Conservation (phyloP, 2,329 filamentous ascomycete genomes). For the Neofusicoccum cordaticola region DNA sequence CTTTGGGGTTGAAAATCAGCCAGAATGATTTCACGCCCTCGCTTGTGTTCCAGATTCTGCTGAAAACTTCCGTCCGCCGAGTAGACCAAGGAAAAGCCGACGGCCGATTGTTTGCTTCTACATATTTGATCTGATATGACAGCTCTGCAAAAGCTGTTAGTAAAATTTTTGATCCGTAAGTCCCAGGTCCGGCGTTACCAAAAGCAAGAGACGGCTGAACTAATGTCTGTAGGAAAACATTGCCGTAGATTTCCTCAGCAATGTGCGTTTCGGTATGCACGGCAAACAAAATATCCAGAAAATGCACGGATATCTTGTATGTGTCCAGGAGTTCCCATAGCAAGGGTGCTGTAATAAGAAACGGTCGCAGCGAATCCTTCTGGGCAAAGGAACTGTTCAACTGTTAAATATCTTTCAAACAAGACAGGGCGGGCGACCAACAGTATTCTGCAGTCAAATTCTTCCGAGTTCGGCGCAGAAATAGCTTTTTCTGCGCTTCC, state of each 20-base stretch:
- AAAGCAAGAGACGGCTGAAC: background rate
- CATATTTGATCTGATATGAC: constrained; percentile 11
- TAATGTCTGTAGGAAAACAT: background rate
- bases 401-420: background rate
- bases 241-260: constrained; percentile 11
- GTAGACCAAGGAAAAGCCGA: background rate
- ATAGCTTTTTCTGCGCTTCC: background rate
- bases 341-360: constrained; percentile 4
- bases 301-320: background rate
- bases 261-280: constrained; percentile 7
- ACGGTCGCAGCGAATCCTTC: background rate
- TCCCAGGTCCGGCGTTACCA: background rate
- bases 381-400: background rate
- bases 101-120: background rate
- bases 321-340: background rate
- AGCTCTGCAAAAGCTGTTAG: background rate
- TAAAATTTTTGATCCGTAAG: background rate
- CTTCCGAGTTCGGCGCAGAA: background rate
- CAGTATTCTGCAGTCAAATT: background rate
- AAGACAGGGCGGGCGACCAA: background rate
- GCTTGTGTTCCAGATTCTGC: background rate
- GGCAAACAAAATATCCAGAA: constrained; percentile 6
- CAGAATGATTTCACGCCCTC: background rate
- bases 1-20: constrained; percentile 8
- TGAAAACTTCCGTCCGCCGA: constrained; percentile 2